Evolutionary conservation across 129 eudicot genomes (phyloP), one percentile per base, ranked within the genome.

Genomic region (Chrysanthemum seticuspe): DNA sequence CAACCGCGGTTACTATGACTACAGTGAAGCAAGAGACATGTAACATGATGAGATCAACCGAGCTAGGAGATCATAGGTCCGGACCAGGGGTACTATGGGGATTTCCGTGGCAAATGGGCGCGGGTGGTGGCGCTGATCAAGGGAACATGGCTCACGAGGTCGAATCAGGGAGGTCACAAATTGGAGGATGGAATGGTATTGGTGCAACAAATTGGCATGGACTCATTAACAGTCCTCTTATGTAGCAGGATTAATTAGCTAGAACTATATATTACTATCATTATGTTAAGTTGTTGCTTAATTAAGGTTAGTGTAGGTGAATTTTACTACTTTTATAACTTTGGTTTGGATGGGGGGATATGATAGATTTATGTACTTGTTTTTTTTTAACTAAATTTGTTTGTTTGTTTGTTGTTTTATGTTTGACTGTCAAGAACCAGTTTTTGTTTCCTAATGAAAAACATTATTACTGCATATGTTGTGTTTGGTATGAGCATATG

Each of bases 201-300:
- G 81, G 84, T 48, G 79, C 83, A 70, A 76, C 89, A 61, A 77
- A 65, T 75, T 87, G 93, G 93, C 93, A 87, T 77, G 93, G 93
- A 15, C 89, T 87, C 67, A 65, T 87, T 40, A 85, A 87, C 47
- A 87, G 87, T 25, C 93, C 93, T 73, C 82, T 87, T 18, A 87
- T 87, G 89, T 87, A 87, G 84, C 44, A 56, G 9, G 12, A 78
- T 5, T 57, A 19, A 34, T 29, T 62, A 62, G 67, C 48, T 29
- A 62, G 67, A 52, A 63, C 65, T 49, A 52, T 70, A 70, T 45
- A 21, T 62, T 18, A 40, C 51, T 15, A 49, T 72, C 44, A 6
- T 59, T 29, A 55, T 23, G n/a, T n/a, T n/a, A n/a, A n/a, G 34
- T 19, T 70, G 48, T 77, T 77, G 68, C 49, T 70, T 71, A 64